A percentile compares a stretch with the other conserved stretches of the same genome.
Evolutionary conservation across 2,329 filamentous ascomycete species (phyloP).

Genomic region (Aspergillus sp.): DNA sequence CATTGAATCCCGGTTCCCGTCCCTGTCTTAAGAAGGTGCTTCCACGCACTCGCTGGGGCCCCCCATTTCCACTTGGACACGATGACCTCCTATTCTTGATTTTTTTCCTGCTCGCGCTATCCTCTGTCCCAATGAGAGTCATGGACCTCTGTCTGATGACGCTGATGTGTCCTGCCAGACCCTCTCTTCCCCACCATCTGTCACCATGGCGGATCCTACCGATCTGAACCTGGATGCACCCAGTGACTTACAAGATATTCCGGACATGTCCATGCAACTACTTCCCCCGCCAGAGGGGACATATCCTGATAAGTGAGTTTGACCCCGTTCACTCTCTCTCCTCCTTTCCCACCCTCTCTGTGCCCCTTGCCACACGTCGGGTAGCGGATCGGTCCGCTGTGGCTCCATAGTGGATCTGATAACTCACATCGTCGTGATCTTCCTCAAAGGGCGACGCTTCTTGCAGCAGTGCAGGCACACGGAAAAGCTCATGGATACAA

Average conservation of each 20-base stretch:
- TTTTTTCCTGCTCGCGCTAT: neutral
- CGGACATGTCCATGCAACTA: slow-evolving; percentile 45
- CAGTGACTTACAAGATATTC: slow-evolving; percentile 49
- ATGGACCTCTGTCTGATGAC: slow-evolving; percentile 12
- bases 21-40: slow-evolving; percentile 32
- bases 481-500: slow-evolving; percentile 48
- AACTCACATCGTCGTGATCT: slow-evolving; percentile 11
- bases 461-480: slow-evolving; percentile 44
- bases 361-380: neutral
- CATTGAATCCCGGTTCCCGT: slow-evolving; percentile 20
- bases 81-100: neutral
- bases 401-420: slow-evolving; percentile 1
- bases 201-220: slow-evolving; percentile 43
- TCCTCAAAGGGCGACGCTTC: slow-evolving; percentile 34
- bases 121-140: neutral
- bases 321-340: neutral
- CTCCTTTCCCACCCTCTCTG: neutral
- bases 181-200: slow-evolving; percentile 11
- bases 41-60: slow-evolving; percentile 41
- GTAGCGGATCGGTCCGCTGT: slow-evolving; percentile 8
- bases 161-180: slow-evolving; percentile 26
- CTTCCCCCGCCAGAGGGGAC: slow-evolving; percentile 46
- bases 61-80: slow-evolving; percentile 7
- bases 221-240: slow-evolving; percentile 49
- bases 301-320: slow-evolving; percentile 45